phyloP scores from a whole-genome alignment of 129 eudicot genomes.

The Escallonia rubra region DNA sequence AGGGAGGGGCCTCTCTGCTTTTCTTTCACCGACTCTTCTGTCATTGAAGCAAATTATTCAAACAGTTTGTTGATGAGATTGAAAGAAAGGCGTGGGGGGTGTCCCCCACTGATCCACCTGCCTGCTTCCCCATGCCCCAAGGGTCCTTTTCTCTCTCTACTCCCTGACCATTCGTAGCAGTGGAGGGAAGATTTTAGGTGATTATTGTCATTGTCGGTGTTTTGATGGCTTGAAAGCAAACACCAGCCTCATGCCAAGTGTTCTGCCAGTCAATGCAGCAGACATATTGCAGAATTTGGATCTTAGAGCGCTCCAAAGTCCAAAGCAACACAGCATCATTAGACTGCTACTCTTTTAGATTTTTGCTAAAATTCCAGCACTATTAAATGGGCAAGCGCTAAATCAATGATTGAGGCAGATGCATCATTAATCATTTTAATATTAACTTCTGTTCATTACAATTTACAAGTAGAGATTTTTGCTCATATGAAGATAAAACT shows the following conservation, averaged over 20 bases:
- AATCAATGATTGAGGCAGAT: too few species aligned
- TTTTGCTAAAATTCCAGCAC: too few species aligned
- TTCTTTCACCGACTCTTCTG: not conserved
- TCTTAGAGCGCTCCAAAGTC: too few species aligned
- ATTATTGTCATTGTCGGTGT: conserved; percentile 46
- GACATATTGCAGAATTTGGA: too few species aligned
- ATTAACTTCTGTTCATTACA: too few species aligned
- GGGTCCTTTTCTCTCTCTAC: conserved; percentile 27
- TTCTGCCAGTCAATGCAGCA: too few species aligned
- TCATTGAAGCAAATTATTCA: conserved; percentile 13
- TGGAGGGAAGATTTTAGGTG: not conserved
- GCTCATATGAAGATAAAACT: too few species aligned
- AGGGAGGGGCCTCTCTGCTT: not conserved
- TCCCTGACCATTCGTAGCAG: conserved; percentile 2
- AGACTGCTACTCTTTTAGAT: too few species aligned
- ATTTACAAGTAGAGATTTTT: too few species aligned
- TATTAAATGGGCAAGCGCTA: too few species aligned
- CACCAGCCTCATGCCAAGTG: conserved; percentile 34
- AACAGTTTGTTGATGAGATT: conserved; percentile 5
- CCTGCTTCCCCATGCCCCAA: conserved; percentile 56
- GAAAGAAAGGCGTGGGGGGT: conserved; percentile 24
- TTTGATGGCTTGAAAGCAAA: conserved; percentile 15
- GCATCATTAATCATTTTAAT: too few species aligned
- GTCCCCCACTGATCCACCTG: conserved; percentile 82
- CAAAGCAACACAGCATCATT: too few species aligned